Conservation (phyloP, 768 basidiomycete species). For the Epithele typhae region DNA sequence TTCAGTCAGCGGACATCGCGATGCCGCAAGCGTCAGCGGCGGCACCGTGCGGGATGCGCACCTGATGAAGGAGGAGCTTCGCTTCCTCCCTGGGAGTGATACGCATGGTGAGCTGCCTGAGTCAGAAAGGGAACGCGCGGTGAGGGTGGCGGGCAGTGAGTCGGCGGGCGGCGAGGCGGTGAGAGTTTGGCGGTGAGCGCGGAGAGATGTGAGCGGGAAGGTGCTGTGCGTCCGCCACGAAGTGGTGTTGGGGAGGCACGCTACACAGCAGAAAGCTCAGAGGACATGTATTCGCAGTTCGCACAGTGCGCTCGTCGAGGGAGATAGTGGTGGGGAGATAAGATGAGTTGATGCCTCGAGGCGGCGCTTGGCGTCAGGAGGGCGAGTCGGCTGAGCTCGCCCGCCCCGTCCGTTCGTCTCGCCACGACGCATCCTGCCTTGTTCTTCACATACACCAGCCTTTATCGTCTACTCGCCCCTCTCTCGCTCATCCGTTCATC, state of each 20-base stretch:
- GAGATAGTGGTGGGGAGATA: background rate
- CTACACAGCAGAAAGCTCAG: background rate
- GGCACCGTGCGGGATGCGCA: slow-evolving; percentile 14
- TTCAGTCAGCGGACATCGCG: background rate
- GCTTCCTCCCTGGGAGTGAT: slow-evolving; percentile 72
- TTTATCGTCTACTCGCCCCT: no score
- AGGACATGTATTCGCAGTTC: background rate
- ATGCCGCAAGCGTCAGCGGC: no score
- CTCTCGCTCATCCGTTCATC: no score
- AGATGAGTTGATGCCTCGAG: slow-evolving; percentile 10
- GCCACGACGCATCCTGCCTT: background rate
- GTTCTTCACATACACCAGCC: slow-evolving; percentile 4
- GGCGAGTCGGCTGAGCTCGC: slow-evolving; percentile 6
- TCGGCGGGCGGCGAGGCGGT: background rate
- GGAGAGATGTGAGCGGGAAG: background rate
- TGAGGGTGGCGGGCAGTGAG: background rate
- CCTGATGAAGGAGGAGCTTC: slow-evolving; percentile 73
- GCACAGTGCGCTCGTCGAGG: background rate
- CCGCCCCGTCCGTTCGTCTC: slow-evolving; percentile 9
- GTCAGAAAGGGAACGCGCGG: background rate
- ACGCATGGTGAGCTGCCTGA: slow-evolving; percentile 45
- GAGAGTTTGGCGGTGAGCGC: background rate
- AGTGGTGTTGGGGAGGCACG: background rate
- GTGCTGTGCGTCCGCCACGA: slow-evolving; percentile 1
- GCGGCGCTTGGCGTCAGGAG: background rate